phyloP scores from a whole-genome alignment of 2,329 filamentous ascomycete genomes.

The Fusarium verticillioides region DNA sequence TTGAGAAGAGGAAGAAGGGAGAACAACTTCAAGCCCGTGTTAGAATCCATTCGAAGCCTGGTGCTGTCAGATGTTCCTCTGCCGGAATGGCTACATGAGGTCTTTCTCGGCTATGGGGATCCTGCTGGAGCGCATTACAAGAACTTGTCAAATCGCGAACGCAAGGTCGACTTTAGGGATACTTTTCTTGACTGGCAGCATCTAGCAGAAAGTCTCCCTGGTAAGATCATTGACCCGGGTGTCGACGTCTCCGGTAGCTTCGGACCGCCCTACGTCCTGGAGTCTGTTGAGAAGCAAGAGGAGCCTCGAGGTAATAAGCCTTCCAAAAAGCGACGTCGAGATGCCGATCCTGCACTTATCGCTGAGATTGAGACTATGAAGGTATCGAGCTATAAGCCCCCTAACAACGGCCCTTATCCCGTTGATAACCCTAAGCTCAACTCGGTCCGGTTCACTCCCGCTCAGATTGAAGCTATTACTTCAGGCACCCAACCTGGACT shows the following conservation, averaged over 20 bases:
- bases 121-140: constrained; percentile 89
- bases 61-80: constrained; percentile 86
- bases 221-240: constrained; percentile 83
- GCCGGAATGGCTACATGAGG: constrained; percentile 93
- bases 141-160: constrained; percentile 79
- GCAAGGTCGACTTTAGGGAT: constrained; percentile 88
- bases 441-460: constrained; percentile 85
- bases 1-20: constrained; percentile 86
- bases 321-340: constrained; percentile 88
- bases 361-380: constrained; percentile 74
- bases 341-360: constrained; percentile 74
- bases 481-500: constrained; percentile 95
- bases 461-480: constrained; percentile 91
- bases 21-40: constrained; percentile 95
- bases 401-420: constrained; percentile 90
- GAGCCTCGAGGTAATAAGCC: constrained; percentile 65
- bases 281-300: constrained; percentile 68
- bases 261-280: constrained; percentile 86
- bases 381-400: constrained; percentile 89
- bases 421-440: constrained; percentile 86
- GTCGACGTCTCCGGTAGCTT: constrained; percentile 79
- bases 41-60: constrained; percentile 90
- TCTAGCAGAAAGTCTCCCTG: constrained; percentile 88
- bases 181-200: constrained; percentile 98
- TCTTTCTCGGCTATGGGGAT: constrained; percentile 97